phyloP scores from a whole-genome alignment of 441 rosid genomes.

The Raphanus hybrid region DNA sequence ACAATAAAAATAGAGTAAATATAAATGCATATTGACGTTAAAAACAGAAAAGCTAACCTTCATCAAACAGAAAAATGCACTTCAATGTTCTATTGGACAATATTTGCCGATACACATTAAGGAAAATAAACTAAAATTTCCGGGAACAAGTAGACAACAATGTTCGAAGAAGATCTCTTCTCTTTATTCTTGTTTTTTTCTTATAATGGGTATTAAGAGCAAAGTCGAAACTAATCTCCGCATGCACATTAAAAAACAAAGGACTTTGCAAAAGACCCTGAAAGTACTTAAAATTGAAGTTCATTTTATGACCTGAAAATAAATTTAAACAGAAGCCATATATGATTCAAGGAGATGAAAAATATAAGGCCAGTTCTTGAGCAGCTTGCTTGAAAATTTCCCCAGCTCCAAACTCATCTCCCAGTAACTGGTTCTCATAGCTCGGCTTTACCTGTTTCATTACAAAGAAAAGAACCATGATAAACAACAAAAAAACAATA shows the following conservation, averaged over 20 bases:
- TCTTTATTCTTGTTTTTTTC: slow-evolving; percentile 13
- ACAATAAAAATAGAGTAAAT: background rate
- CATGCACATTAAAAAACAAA: slow-evolving; percentile 10
- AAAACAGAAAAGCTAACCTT: background rate
- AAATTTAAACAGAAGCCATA: background rate
- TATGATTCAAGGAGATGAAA: slow-evolving; percentile 42
- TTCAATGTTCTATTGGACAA: no score
- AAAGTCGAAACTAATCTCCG: slow-evolving; percentile 9
- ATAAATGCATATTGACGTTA: slow-evolving; percentile 1
- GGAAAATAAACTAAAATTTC: background rate
- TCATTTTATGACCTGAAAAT: background rate
- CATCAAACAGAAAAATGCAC: no score
- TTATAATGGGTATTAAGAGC: background rate
- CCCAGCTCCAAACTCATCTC: slow-evolving; percentile 49
- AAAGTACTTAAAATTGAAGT: background rate
- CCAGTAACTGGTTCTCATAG: slow-evolving; percentile 37
- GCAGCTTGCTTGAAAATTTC: slow-evolving; percentile 69
- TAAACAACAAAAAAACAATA: background rate
- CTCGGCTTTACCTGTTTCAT: slow-evolving; percentile 28
- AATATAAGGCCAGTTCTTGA: slow-evolving; percentile 57
- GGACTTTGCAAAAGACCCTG: slow-evolving; percentile 5
- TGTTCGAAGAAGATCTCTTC: background rate
- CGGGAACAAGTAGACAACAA: slow-evolving; percentile 9
- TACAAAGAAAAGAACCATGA: background rate
- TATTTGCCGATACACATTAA: background rate